Conservation (phyloP, 768 basidiomycete species). For the Termitomyces sp. region DNA sequence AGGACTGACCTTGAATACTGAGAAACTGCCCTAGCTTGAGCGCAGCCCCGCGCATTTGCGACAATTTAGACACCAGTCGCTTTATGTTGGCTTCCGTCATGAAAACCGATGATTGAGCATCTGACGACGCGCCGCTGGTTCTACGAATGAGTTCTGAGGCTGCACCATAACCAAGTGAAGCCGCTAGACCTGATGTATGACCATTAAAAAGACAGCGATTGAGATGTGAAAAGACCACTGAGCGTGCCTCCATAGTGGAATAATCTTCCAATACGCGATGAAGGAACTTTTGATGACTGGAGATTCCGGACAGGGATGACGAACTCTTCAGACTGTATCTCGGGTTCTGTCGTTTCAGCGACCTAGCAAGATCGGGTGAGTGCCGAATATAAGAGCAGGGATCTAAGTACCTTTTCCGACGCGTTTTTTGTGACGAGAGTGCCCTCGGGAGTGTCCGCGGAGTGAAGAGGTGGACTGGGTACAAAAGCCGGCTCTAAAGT, state of each 20-base stretch:
- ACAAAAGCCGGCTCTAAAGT: background rate
- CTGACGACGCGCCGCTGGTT: constrained; percentile 38
- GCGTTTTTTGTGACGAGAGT: background rate
- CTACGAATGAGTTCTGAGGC: constrained; percentile 84
- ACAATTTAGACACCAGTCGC: constrained; percentile 87
- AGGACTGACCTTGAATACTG: constrained; percentile 78
- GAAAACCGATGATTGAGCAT: constrained; percentile 53
- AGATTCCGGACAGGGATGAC: constrained; percentile 38
- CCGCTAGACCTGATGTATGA: constrained; percentile 69
- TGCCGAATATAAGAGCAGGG: too few relatives aligned
- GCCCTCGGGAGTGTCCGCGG: background rate
- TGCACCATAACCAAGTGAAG: constrained; percentile 85
- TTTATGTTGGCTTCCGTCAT: constrained; percentile 91
- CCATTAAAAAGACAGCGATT: background rate
- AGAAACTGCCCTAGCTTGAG: constrained; percentile 96
- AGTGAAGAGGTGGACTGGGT: too few relatives aligned
- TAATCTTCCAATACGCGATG: constrained; percentile 81
- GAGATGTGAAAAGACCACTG: background rate
- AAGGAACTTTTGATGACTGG: constrained; percentile 86
- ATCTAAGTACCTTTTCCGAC: background rate
- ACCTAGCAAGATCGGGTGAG: background rate
- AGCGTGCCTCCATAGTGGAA: constrained; percentile 88
- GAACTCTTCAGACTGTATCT: constrained; percentile 1
- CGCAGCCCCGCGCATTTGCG: constrained; percentile 94
- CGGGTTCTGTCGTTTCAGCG: background rate